Evolutionary conservation across 768 basidiomycete species (phyloP).

Genomic region (Agrocybe chaxingu): DNA sequence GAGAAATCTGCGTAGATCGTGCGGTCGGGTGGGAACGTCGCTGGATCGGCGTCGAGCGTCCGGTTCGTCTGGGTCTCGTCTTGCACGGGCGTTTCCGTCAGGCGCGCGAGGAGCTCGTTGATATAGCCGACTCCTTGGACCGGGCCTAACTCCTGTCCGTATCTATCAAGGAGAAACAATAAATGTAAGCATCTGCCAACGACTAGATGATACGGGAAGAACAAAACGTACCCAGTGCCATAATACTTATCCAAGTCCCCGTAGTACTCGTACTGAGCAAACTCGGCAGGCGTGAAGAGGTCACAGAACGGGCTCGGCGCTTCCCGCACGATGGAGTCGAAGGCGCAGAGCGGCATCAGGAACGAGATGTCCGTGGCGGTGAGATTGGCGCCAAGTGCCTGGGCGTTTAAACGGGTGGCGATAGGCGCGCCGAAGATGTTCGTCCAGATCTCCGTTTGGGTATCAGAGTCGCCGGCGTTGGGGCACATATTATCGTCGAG

Average conservation of each 20-base stretch:
- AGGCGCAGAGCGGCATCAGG: slow-evolving; percentile 75
- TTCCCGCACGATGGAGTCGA: slow-evolving; percentile 64
- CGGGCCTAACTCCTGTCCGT: slow-evolving; percentile 66
- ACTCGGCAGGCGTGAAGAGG: slow-evolving; percentile 66
- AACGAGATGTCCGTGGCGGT: slow-evolving; percentile 48
- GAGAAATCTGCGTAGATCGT: slow-evolving; percentile 77
- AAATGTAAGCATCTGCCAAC: background rate
- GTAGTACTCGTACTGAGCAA: slow-evolving; percentile 62
- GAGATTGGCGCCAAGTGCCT: slow-evolving; percentile 63
- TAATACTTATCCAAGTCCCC: slow-evolving; percentile 80
- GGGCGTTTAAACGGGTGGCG: slow-evolving; percentile 53
- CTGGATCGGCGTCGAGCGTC: slow-evolving; percentile 60
- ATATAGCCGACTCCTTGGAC: slow-evolving; percentile 86
- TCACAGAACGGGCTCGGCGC: slow-evolving; percentile 63
- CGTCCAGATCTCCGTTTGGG: slow-evolving; percentile 52
- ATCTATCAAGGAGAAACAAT: slow-evolving; percentile 30
- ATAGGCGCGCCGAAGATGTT: slow-evolving; percentile 52
- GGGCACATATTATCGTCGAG: slow-evolving; percentile 67
- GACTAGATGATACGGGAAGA: background rate
- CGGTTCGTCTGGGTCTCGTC: slow-evolving; percentile 76
- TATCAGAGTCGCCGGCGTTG: slow-evolving; percentile 42
- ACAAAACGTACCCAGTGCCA: slow-evolving; percentile 54
- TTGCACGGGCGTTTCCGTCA: slow-evolving; percentile 57
- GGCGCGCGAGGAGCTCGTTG: slow-evolving; percentile 84
- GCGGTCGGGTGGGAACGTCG: slow-evolving; percentile 70